A percentile compares a stretch with the other conserved stretches of the same genome.
phyloP scores from a whole-genome alignment of 352 stramenopile genomes.

The Pythium plurisporium region DNA sequence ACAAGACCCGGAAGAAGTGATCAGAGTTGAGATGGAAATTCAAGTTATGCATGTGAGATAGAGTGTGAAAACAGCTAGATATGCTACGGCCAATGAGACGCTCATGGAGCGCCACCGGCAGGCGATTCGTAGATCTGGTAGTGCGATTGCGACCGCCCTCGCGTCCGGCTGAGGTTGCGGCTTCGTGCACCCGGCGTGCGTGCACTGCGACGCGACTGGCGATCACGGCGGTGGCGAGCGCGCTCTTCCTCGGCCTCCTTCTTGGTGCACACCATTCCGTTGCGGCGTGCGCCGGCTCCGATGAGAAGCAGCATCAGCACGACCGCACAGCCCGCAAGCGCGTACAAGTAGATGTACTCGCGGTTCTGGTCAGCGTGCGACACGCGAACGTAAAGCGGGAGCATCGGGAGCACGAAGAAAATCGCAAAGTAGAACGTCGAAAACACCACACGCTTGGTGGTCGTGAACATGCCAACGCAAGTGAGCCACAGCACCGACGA shows the following conservation, averaged over 20 bases:
- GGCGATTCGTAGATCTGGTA: slow-evolving; percentile 25
- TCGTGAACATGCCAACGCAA: slow-evolving; percentile 66
- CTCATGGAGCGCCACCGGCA: slow-evolving; percentile 9
- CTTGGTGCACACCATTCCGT: slow-evolving; percentile 30
- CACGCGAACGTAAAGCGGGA: slow-evolving; percentile 22
- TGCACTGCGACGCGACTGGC: slow-evolving; percentile 26
- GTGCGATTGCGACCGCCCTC: slow-evolving; percentile 22
- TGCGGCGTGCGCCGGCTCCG: slow-evolving; percentile 17
- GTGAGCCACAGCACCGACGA: slow-evolving; percentile 76
- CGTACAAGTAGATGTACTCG: slow-evolving; percentile 34
- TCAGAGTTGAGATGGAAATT: neutral
- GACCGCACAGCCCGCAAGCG: slow-evolving; percentile 18
- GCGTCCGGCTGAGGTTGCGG: slow-evolving; percentile 25
- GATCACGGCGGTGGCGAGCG: slow-evolving; percentile 18
- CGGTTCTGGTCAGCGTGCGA: slow-evolving; percentile 4
- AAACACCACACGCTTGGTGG: slow-evolving; percentile 51
- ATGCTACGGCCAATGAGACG: neutral
- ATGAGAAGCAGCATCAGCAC: slow-evolving; percentile 25
- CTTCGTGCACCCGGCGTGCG: slow-evolving; percentile 28
- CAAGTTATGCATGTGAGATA: too few species aligned
- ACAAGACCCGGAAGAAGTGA: neutral
- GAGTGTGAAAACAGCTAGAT: too few species aligned
- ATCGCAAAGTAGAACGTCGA: slow-evolving; percentile 66
- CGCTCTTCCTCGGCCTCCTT: slow-evolving; percentile 25
- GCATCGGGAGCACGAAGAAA: slow-evolving; percentile 66